Percentiles rank a stretch among this genome's conserved stretches.
phyloP scores from a whole-genome alignment of 2,329 filamentous ascomycete species.

The Alternaria sp. region DNA sequence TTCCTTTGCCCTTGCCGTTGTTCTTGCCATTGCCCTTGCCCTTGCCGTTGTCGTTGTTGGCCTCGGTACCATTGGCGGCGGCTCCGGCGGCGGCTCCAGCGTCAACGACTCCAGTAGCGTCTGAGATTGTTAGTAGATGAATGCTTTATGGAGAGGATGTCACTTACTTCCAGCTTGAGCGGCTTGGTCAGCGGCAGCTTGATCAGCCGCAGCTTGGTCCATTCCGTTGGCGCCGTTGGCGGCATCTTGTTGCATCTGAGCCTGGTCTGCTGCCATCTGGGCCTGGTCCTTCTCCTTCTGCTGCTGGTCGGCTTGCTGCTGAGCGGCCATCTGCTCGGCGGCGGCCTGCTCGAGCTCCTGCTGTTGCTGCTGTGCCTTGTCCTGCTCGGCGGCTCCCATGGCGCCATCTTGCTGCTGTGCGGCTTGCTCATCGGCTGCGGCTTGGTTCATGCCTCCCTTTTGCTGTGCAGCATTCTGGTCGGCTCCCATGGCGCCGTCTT shows the following conservation, averaged over 20 bases:
- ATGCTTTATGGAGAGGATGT: neutral
- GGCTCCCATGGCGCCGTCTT: neutral
- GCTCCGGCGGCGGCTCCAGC: constrained; percentile 1
- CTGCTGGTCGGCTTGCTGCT: constrained; percentile 5
- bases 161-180: constrained; percentile 20
- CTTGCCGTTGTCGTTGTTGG: constrained; percentile 3
- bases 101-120: constrained; percentile 11
- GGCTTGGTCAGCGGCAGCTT: constrained; percentile 2
- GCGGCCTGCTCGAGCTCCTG: constrained; percentile 10
- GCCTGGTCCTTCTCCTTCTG: constrained; percentile 6
- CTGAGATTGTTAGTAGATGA: constrained; percentile 6
- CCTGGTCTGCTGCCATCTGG: constrained; percentile 4
- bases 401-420: neutral
- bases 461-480: constrained; percentile 1
- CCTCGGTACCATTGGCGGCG: neutral
- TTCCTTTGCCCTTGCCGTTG: constrained; percentile 8
- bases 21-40: constrained; percentile 19
- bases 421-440: neutral
- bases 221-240: neutral
- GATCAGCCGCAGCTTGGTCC: neutral
- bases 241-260: constrained; percentile 9
- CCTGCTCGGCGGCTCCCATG: neutral
- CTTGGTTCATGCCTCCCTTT: neutral
- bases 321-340: constrained; percentile 6
- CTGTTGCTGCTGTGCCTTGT: neutral